Base-by-base conservation (phyloP, 495 filamentous ascomycete genomes). In the Choiromyces venosus region DNA sequence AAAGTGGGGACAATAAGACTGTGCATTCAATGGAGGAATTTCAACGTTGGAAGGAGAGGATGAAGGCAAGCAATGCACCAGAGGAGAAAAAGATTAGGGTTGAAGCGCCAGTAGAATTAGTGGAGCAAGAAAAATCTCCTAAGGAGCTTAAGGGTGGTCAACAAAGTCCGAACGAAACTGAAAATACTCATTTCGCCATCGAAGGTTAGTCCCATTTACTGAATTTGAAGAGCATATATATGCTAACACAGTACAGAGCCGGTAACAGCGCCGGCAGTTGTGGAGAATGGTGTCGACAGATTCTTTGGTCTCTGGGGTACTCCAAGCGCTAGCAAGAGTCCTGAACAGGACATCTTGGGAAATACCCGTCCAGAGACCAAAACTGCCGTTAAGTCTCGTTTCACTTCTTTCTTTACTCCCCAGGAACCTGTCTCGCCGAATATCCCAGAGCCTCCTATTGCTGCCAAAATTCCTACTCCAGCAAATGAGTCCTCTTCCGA, bases 41-140 rank as follows among this genome's bases (percentile, higher is more conserved):
- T 82, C 91, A 97, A 83, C 91, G 90, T 73, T 99, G 96, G 89
- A 97, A 97, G 84, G 92, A 95, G 76, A 85, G 84, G 67, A 96
- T 96, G 94, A 97, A 94, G 82, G 89, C 90, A 37, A 76, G 76
- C 80, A 80, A 81, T 82, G 75, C 65, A 65, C 74, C 71, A 40
- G 85, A 86, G 65, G 76, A 81, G 21, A 38, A 87, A 19, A 87
- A 84, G 72, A 79, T 81, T 5, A 90, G 87, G 78, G 79, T 83
- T 42, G 85, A 85, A 66, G 85, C 87, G 12, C 84, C 73, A 71
- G 39, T 44, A 33, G 78, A 79, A 42, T 67, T 73, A 42, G 66
- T 52, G 0, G 66, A 52, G 35, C 73, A 74, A 69, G 72, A 52
- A 21, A 66, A 65, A 16, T 68, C 71, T 25, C 75, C 64, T 16